Evolutionary conservation across 1,284 basidiomycete species (phyloP).

Genomic region (Ganoderma meredithae): DNA sequence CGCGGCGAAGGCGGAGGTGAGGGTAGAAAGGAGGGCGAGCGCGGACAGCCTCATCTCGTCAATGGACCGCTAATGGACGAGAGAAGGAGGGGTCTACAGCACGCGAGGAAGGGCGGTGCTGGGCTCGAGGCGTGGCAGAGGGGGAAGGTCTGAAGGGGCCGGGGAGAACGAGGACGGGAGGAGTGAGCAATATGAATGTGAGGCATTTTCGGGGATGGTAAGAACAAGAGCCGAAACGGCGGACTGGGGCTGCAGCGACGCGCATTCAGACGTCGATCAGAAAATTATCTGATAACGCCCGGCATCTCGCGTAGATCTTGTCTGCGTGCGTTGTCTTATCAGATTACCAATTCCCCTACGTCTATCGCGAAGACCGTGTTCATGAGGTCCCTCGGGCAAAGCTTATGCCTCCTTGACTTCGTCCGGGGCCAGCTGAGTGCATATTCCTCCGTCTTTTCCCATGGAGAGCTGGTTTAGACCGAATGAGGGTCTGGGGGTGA

Average conservation of each 20-base stretch:
- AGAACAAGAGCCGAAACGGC: constrained; percentile 10
- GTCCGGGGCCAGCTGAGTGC: constrained; percentile 3
- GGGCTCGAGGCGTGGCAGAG: constrained; percentile 12
- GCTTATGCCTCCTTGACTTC: not conserved
- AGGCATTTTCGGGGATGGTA: constrained; percentile 27
- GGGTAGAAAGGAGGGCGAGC: constrained; percentile 41
- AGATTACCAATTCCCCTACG: constrained; percentile 27
- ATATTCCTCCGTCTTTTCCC: not conserved
- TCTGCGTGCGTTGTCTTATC: constrained; percentile 29
- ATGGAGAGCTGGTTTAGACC: not conserved
- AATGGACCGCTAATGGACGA: constrained; percentile 11
- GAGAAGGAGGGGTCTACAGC: constrained; percentile 6
- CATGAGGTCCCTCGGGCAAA: not conserved
- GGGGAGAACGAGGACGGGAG: constrained; percentile 13
- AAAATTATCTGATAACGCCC: constrained; percentile 43
- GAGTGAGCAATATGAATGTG: constrained; percentile 23
- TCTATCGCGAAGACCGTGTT: constrained; percentile 4
- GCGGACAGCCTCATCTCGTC: constrained; percentile 37
- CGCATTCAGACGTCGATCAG: constrained; percentile 13
- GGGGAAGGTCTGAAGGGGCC: constrained; percentile 20
- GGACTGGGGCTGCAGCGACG: constrained; percentile 7
- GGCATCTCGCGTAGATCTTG: constrained; percentile 21
- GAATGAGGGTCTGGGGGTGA: not conserved
- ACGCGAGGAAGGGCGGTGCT: constrained; percentile 11
- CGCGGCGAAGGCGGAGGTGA: constrained; percentile 55